These are phyloP conservation scores for Lasiodiplodia hormozganensis DNA, from an alignment of 2,329 filamentous ascomycete genomes.

Conservation along the genomic window DNA sequence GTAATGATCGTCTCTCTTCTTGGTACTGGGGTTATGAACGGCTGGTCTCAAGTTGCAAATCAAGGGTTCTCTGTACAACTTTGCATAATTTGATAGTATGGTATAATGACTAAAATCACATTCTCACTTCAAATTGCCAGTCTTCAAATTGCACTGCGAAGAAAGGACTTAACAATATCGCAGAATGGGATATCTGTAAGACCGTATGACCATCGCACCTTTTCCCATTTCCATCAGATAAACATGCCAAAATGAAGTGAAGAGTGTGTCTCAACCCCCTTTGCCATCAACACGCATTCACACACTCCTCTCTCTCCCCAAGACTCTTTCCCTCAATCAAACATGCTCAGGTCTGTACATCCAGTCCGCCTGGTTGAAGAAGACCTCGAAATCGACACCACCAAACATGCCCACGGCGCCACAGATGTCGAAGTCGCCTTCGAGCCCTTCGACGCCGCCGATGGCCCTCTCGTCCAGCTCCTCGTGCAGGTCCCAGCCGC, in stretches of 20 bases:
- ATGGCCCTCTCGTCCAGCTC: conserved; percentile 71
- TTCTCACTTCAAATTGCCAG: neutral
- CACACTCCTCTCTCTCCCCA: too few relatives aligned
- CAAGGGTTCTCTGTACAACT: neutral
- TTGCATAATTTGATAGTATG: neutral
- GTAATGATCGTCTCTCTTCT: too few relatives aligned
- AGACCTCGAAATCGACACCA: conserved; percentile 70
- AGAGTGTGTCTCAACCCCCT: too few relatives aligned
- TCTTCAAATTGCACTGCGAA: neutral
- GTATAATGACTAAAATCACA: neutral
- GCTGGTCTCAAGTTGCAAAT: neutral
- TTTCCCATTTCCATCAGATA: too few relatives aligned
- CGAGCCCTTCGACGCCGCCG: conserved; percentile 68
- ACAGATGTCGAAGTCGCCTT: conserved; percentile 74
- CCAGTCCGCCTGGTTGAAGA: conserved; percentile 68
- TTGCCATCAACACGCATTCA: too few relatives aligned
- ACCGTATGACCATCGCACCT: too few relatives aligned
- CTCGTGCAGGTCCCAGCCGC: conserved; percentile 76
- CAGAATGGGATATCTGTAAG: neutral
- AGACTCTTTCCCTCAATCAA: neutral
- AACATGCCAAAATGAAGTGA: too few relatives aligned
- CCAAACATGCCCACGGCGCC: conserved; percentile 76
- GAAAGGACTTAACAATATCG: neutral
- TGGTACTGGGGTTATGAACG: neutral
- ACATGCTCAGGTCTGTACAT: conserved; percentile 45